Conservation (phyloP, 2,329 filamentous ascomycete genomes). For the Echinosphaeria canescens region DNA sequence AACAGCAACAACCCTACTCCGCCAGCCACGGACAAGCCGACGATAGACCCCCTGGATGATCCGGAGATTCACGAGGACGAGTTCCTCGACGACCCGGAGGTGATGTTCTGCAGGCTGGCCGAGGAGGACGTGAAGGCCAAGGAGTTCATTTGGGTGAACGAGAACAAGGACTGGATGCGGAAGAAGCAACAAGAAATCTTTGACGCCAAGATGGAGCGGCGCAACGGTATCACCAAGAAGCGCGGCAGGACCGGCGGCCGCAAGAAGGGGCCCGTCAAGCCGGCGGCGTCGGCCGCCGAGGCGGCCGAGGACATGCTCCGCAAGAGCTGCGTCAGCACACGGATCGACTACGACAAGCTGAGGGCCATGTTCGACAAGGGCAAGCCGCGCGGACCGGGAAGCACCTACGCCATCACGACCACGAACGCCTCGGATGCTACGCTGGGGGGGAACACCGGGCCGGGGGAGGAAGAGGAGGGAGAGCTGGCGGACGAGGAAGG, state of each 20-base stretch:
- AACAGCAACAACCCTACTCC: not conserved
- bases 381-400: slow-evolving; percentile 22
- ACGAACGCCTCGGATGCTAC: no score
- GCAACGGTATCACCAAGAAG: slow-evolving; percentile 23
- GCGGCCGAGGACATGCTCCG: slow-evolving; percentile 47
- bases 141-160: slow-evolving; percentile 82
- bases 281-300: slow-evolving; percentile 45
- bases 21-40: no score
- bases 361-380: slow-evolving; percentile 27
- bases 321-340: slow-evolving; percentile 45
- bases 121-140: slow-evolving; percentile 61
- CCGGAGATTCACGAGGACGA: slow-evolving; percentile 46
- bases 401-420: slow-evolving; percentile 18
- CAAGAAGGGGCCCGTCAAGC: slow-evolving; percentile 37
- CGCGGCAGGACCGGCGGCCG: slow-evolving; percentile 23
- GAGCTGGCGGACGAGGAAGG: no score
- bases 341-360: slow-evolving; percentile 48
- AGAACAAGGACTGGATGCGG: slow-evolving; percentile 86
- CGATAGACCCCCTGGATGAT: no score
- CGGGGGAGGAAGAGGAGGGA: no score
- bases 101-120: slow-evolving; percentile 55
- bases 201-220: slow-evolving; percentile 41
- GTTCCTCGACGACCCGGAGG: slow-evolving; percentile 78
- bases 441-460: no score
- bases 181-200: slow-evolving; percentile 70